Conservation (phyloP, 2,329 filamentous ascomycete genomes). For the Blastomyces silverae region DNA sequence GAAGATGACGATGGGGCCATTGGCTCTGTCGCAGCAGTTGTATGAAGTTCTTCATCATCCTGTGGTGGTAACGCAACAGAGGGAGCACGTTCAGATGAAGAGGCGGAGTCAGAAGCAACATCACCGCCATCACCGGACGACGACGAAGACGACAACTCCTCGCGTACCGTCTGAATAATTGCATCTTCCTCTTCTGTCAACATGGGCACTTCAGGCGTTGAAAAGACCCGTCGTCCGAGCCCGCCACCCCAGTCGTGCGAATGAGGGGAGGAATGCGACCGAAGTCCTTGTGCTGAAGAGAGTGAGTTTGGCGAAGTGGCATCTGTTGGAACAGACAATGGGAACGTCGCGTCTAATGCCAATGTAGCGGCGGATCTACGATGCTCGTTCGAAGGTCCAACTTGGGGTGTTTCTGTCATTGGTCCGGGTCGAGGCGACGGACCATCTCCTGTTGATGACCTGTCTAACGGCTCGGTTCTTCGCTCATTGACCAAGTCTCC, state of each 20-base stretch:
- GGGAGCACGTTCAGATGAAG: not conserved
- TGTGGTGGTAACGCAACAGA: not conserved
- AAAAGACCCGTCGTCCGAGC: not conserved
- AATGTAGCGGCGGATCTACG: not conserved
- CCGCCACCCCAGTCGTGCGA: not conserved
- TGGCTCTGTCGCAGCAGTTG: not conserved
- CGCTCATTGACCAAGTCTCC: not conserved
- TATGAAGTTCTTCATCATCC: not conserved
- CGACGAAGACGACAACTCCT: not conserved
- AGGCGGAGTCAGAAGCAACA: not conserved
- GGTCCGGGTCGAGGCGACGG: not conserved
- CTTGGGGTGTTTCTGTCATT: not conserved
- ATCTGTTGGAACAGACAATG: not conserved
- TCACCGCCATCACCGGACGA: not conserved
- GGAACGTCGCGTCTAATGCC: not conserved
- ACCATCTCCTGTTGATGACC: not conserved
- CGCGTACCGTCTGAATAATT: not conserved
- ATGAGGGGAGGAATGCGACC: not conserved
- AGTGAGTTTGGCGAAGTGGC: not conserved
- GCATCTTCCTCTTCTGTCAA: slow-evolving; percentile 10
- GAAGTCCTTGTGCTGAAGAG: not conserved
- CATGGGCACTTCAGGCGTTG: not conserved
- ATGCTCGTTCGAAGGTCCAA: not conserved
- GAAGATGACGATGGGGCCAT: not conserved
- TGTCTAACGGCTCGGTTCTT: not conserved